Base-by-base conservation (phyloP, 805 yeast genomes). In the Suhomyces vadensis region DNA sequence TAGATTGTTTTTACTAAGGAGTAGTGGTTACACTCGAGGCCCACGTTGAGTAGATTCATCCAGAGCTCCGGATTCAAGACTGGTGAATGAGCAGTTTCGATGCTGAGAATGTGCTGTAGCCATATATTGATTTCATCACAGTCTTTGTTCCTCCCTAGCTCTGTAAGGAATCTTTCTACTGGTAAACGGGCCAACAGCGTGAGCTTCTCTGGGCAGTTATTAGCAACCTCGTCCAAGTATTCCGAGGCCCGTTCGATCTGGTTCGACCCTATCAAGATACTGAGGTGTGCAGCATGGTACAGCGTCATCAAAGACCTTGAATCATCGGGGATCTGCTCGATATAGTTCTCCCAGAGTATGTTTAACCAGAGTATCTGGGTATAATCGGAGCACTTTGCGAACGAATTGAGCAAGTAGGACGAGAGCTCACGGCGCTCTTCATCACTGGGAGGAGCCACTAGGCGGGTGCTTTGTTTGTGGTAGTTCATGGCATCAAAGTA, bases 1-100 rank as follows among this genome's bases (percentile, higher is more conserved):
- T 68, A 68, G 1, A 67, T 49, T 9, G 53, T 24, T 31, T 57
- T 59, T 4, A 63, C 65, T 29, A 69, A 42, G 2, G 40, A 43
- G 49, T 65, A 67, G 45, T 69, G 52, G 43, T 60, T 59, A 7
- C 40, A 26, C 6, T 47, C 25, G 16, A 68, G 47, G 0, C 61
- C 72, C 1, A 56, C 19, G 19, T 56, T 48, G 20, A 71, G 49
- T 20, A 52, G 47, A 8, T 43, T 37, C 6, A 56, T 25, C 70
- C 72, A 70, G 3, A 1, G 35, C 25, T 5, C 26, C 16, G 11
- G 43, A 26, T 6, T 60, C 38, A 17, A 33, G 20, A 17, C 6
- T 11, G 20, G 11, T n/a, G 17, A 19, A 33, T 33, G 29, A 13
- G 6, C 31, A 17, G 39, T 9, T 6, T n/a, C 2, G 8, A 8